Conservation (phyloP, 768 basidiomycete species). For the Collybia mongolica region DNA sequence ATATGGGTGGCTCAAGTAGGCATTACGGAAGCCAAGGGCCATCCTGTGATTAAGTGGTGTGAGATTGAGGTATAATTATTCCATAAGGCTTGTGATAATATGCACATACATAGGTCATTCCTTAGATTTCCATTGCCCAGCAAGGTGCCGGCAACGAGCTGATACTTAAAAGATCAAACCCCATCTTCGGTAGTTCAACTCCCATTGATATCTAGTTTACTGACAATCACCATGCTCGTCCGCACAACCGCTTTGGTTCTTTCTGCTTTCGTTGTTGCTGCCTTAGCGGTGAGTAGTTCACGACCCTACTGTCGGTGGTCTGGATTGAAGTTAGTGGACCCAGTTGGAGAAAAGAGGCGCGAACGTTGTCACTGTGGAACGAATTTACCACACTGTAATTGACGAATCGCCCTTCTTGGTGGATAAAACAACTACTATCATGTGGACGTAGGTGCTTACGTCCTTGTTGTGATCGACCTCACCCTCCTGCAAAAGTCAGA, state of each 20-base stretch:
- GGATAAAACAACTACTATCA: constrained; percentile 17
- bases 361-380: constrained; percentile 16
- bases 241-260: not conserved
- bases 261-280: not conserved
- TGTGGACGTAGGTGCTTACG: constrained; percentile 21
- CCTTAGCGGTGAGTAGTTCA: too few species aligned
- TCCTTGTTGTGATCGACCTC: not conserved
- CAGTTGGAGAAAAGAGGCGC: not conserved
- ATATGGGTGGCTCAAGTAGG: too few species aligned
- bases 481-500: constrained; percentile 11
- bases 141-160: too few species aligned
- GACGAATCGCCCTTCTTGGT: constrained; percentile 21
- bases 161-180: too few species aligned
- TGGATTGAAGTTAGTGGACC: not conserved
- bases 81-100: too few species aligned
- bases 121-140: too few species aligned
- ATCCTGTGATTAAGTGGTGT: too few species aligned
- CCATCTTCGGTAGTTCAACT: too few species aligned
- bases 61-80: too few species aligned
- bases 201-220: not conserved
- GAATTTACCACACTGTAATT: constrained; percentile 17
- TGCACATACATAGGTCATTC: too few species aligned
- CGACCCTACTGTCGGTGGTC: not conserved
- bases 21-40: too few species aligned
- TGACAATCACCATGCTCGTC: not conserved